phyloP scores from a whole-genome alignment of 192 early-diverging fungal species.

The Rhizophagus sp. region DNA sequence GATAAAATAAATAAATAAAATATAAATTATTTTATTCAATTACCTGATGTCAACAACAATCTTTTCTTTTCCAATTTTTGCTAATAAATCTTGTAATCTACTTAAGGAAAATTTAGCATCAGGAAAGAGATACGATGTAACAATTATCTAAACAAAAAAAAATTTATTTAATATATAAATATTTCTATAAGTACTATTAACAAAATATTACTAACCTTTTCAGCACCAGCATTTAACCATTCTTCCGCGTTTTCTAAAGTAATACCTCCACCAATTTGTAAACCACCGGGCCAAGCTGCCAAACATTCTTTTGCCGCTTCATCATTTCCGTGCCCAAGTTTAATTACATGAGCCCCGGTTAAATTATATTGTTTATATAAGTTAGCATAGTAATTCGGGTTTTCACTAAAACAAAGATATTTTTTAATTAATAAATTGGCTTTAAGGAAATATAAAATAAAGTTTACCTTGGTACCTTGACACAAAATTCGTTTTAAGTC shows the following conservation, averaged over 20 bases:
- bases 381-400: constrained; percentile 78
- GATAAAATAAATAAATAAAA: neutral
- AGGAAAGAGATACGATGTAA: constrained; percentile 95
- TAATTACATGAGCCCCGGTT: constrained; percentile 91
- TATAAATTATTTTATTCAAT: neutral
- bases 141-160: constrained; percentile 69
- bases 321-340: constrained; percentile 87
- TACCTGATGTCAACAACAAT: constrained; percentile 83
- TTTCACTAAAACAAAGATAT: constrained; percentile 49
- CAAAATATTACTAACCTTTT: constrained; percentile 59
- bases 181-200: neutral
- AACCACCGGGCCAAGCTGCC: constrained; percentile 76
- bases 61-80: constrained; percentile 64
- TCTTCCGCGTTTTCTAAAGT: constrained; percentile 78
- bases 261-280: constrained; percentile 97
- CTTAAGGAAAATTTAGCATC: constrained; percentile 65
- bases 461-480: constrained; percentile 75
- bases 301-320: constrained; percentile 83
- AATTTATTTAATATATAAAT: neutral
- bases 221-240: constrained; percentile 87
- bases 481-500: constrained; percentile 90
- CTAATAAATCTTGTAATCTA: constrained; percentile 58
- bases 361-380: constrained; percentile 77
- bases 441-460: neutral
- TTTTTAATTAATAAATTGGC: neutral